A percentile compares a stretch with the other conserved stretches of the same genome.
Evolutionary conservation across 768 basidiomycete species (phyloP).

Genomic region (Mycena kentingensis): DNA sequence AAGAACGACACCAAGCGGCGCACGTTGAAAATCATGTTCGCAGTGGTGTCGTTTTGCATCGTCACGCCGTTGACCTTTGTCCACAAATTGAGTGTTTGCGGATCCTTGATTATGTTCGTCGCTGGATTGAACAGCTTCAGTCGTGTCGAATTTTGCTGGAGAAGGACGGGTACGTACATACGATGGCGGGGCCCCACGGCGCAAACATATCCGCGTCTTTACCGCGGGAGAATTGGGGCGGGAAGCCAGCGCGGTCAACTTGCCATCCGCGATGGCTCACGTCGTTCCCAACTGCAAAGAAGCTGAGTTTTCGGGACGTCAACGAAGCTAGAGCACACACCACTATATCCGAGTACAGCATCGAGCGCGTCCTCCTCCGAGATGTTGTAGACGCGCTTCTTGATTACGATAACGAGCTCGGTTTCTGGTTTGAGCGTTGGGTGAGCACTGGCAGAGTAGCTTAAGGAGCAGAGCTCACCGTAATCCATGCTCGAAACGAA

Average conservation of each 20-base stretch:
- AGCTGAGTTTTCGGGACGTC: neutral
- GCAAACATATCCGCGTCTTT: neutral
- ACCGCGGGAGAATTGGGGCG: neutral
- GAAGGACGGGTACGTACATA: neutral
- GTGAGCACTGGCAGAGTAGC: no score
- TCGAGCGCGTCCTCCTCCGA: neutral
- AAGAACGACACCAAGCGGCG: constrained; percentile 6
- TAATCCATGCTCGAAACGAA: no score
- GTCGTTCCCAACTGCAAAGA: neutral
- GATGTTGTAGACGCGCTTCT: neutral
- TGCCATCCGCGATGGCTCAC: neutral
- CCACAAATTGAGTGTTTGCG: neutral
- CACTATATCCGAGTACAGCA: neutral
- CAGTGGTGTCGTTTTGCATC: neutral
- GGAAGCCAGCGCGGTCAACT: neutral
- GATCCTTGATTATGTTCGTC: neutral
- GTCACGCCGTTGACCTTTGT: neutral
- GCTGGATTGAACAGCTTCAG: no score
- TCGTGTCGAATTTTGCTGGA: no score
- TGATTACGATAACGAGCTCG: neutral
- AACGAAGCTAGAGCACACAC: neutral
- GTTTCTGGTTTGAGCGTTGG: no score
- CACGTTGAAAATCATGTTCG: constrained; percentile 4
- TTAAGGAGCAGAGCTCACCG: no score
- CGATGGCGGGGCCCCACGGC: neutral